Evolutionary conservation across 2,329 filamentous ascomycete species (phyloP), one percentile per base, ranked within the genome.

Genomic region (Exophiala sp.): DNA sequence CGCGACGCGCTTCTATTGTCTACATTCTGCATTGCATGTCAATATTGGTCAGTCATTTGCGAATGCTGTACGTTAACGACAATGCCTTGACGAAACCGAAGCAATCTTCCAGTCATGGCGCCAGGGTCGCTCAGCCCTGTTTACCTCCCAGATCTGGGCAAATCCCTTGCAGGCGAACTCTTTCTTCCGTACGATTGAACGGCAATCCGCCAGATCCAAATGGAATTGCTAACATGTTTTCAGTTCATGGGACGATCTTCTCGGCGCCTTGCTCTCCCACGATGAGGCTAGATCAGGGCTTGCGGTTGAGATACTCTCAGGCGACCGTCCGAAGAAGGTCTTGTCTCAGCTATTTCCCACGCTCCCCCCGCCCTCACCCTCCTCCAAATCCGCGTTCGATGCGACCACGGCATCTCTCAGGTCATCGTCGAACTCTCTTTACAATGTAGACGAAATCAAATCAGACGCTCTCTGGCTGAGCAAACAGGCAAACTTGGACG

Each of bases 391-490:
- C 58, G 78, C 79, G 14, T 94, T 94, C 64, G 86, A 94, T 53
- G 86, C 86, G 16, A 89, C 84, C 68, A 95, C 87, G 1, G 86
- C 89, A 18, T 86, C 89, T 3, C 94, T 96, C 54, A 42, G 87
- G 1, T 81, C 85, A 14, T 79, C 79, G 3, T 73, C 79, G 10
- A 80, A 79, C 60, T 77, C 79, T 34, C 79, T 79, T 49, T 87
- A 85, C 64, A 81, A 90, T 63, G 74, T 95, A 58, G 81, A 85
- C 32, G 73, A 85, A 63, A 81, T 97, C 65, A 95, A 95, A 70
- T 79, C 81, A 40, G 90, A 97, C 71, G 80, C 88, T 27, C 66
- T 85, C 59, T 97, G 90, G 89, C 73, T 98, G 55, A 90, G 88
- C 68, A 81, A 85, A 61, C 81, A 84, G 63, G 81, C 83, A 43